A percentile compares a stretch with the other conserved stretches of the same genome.
Conservation (phyloP, 495 filamentous ascomycete species). For the Podospora anserina region DNA sequence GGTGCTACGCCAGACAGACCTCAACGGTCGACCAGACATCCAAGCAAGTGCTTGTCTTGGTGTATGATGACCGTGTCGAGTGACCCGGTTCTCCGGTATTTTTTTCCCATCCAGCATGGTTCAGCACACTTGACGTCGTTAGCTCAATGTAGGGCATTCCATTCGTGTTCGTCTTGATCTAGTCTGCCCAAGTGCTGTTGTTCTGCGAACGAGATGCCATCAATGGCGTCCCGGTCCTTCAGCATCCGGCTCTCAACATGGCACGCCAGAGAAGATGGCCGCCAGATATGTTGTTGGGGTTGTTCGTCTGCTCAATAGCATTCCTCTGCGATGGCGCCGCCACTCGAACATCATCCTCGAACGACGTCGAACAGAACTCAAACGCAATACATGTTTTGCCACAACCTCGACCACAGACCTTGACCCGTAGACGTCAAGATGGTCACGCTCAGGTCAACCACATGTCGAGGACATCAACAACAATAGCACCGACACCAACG, state of each 20-base stretch:
- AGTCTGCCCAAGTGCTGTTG: not conserved
- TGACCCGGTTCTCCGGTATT: not conserved
- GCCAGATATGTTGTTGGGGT: not conserved
- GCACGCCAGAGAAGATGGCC: constrained; percentile 1
- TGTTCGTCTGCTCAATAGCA: constrained; percentile 5
- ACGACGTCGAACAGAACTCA: not conserved
- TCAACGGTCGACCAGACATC: not conserved
- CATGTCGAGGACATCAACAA: not conserved
- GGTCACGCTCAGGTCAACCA: not conserved
- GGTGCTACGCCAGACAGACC: not conserved
- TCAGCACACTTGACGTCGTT: not conserved
- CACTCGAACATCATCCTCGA: not conserved
- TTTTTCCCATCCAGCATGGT: not conserved
- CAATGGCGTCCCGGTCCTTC: constrained; percentile 11
- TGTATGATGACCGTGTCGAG: constrained; percentile 2
- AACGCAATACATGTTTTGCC: not conserved
- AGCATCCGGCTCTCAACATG: constrained; percentile 7
- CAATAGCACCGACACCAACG: not conserved
- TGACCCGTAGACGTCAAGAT: not conserved
- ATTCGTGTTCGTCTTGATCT: not conserved
- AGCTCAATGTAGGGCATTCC: not conserved
- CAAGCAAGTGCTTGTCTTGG: not conserved
- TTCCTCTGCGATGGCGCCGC: not conserved
- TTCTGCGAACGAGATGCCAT: constrained; percentile 8
- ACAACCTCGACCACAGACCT: constrained; percentile 1